Percentiles rank a stretch among this genome's conserved stretches.
phyloP scores from a whole-genome alignment of 2,329 filamentous ascomycete genomes.

The Scytalidium lignicola region DNA sequence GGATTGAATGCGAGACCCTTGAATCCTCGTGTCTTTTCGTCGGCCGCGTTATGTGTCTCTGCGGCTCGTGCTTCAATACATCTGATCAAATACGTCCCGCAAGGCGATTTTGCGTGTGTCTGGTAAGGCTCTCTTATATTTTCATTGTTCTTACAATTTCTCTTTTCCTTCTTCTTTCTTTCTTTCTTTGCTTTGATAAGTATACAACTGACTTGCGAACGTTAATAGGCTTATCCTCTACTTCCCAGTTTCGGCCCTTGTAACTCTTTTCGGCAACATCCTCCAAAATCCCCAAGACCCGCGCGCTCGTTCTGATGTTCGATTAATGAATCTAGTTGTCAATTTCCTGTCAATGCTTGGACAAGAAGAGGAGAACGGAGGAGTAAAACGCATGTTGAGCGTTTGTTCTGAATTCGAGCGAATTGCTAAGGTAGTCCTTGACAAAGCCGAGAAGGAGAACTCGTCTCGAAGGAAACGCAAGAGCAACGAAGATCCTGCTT shows the following conservation, averaged over 20 bases:
- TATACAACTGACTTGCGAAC: slow-evolving; percentile 24
- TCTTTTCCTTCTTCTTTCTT: neutral
- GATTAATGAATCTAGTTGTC: slow-evolving; percentile 88
- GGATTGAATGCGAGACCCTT: slow-evolving; percentile 85
- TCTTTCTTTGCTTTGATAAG: neutral
- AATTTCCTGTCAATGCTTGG: slow-evolving; percentile 85
- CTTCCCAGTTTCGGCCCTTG: slow-evolving; percentile 90
- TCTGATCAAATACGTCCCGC: slow-evolving; percentile 90
- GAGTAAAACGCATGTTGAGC: slow-evolving; percentile 87
- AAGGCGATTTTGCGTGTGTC: slow-evolving; percentile 90
- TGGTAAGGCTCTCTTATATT: no score
- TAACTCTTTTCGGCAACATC: slow-evolving; percentile 94
- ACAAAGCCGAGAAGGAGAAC: slow-evolving; percentile 81
- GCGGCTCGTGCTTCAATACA: slow-evolving; percentile 91
- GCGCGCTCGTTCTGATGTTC: slow-evolving; percentile 80
- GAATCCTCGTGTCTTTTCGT: slow-evolving; percentile 92
- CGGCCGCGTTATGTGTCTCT: slow-evolving; percentile 85
- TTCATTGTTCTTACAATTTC: no score
- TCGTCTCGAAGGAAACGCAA: slow-evolving; percentile 72
- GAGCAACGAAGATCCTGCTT: slow-evolving; percentile 45
- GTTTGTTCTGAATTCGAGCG: slow-evolving; percentile 96
- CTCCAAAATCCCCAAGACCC: slow-evolving; percentile 91
- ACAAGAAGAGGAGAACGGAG: slow-evolving; percentile 84
- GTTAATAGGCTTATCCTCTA: slow-evolving; percentile 75
- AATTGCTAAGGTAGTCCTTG: slow-evolving; percentile 84